These are phyloP conservation scores for Akanthomyces lecanii DNA, from an alignment of 2,329 filamentous ascomycete genomes.

Conservation along the genomic window DNA sequence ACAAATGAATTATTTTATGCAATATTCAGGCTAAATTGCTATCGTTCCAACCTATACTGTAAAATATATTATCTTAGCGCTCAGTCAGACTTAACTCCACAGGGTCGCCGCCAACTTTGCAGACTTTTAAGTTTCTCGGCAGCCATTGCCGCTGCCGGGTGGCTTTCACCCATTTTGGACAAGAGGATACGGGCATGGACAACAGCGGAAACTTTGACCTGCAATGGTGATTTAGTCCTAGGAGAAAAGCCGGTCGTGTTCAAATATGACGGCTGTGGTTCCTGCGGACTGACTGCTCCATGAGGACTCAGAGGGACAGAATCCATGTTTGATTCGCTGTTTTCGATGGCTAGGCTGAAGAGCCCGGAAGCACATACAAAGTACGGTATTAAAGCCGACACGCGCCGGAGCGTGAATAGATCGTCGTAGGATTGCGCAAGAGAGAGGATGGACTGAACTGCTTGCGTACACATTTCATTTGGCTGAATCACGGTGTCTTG, in stretches of 20 bases:
- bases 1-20: neutral
- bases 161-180: conserved; percentile 11
- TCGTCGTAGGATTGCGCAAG: conserved; percentile 21
- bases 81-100: neutral
- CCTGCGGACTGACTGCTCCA: neutral
- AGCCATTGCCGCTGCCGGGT: conserved; percentile 2
- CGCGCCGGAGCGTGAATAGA: conserved; percentile 21
- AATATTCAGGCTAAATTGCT: neutral
- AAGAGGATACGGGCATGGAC: conserved; percentile 13
- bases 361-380: conserved; percentile 19
- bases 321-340: neutral
- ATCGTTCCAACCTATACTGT: neutral
- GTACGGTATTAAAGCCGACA: conserved; percentile 18
- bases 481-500: conserved; percentile 3
- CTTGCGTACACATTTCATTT: neutral
- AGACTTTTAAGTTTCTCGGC: neutral
- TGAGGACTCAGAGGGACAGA: neutral
- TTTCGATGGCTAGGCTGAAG: conserved; percentile 11
- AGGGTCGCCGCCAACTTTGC: neutral
- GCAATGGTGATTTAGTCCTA: neutral
- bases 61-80: too few species aligned
- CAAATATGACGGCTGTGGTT: neutral
- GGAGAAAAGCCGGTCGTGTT: neutral
- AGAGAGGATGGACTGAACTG: conserved; percentile 4
- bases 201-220: conserved; percentile 11